Base-by-base conservation (phyloP, 371 early-diverging fungal species). In the Mortierella sp. region DNA sequence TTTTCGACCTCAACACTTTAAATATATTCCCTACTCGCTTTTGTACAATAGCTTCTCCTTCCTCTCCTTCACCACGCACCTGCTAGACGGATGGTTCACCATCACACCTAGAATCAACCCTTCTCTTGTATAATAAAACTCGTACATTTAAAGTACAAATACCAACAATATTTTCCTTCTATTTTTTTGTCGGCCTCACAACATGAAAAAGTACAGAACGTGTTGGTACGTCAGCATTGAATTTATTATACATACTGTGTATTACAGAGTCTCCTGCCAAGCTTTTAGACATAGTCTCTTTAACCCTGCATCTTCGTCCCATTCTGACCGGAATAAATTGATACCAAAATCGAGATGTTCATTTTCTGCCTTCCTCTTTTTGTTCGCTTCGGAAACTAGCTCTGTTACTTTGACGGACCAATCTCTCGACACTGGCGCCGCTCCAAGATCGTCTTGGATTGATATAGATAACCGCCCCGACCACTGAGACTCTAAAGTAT, bases 241-340 rank as follows among this genome's bases (percentile, higher is more conserved):
- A n/a, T 52, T 55, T 55, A 55, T 55, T 55, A 28, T 55, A 16
- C 19, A 28, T 55, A 8, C 16, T 24, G 9, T 21, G 21, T 36
- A 24, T 21, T 50, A 68, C 55, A 55, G 36, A 2, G 69, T 64
- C 33, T 66, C 40, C 45, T 75, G 66, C 76, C 76, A 75, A 0
- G 70, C 76, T 9, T 75, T 64, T 2, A 75, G 63, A 61, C 76
- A 75, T 4, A 75, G 41, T 24, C 60, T 40, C 45, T 65, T 69
- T 15, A 75, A 28, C 4, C 76, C 76, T 11, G 70, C 66, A 61
- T 70, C 76, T 7, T 75, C 76, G 57, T 75, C 76, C 76, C 76
- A 65, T 45, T 75, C 70, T 3, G 70, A 19, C 3, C 63, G 50
- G 55, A 75, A 66, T 8, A 66, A n/a, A 11, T 61, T 65, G 53